phyloP scores from a whole-genome alignment of 2,329 filamentous ascomycete genomes.

The Onygenales sp. region DNA sequence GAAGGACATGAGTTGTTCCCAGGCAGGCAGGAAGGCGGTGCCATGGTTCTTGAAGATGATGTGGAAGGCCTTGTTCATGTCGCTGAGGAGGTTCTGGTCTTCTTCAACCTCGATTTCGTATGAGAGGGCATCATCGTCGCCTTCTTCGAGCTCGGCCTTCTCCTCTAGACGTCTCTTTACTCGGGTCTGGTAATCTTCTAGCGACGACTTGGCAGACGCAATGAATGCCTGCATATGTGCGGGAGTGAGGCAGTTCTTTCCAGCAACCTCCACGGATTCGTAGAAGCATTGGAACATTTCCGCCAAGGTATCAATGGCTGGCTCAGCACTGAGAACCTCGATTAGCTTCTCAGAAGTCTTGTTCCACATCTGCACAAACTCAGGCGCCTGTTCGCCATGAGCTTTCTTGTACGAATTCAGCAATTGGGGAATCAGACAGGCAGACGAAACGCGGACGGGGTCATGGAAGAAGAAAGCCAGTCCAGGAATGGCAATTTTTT shows the following conservation, averaged over 20 bases:
- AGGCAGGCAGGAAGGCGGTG: slow-evolving; percentile 70
- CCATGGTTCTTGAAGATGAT: slow-evolving; percentile 97
- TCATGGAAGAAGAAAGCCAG: slow-evolving; percentile 99
- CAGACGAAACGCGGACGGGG: slow-evolving; percentile 86
- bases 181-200: slow-evolving; percentile 87
- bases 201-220: slow-evolving; percentile 69
- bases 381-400: slow-evolving; percentile 68
- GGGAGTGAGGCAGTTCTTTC: slow-evolving; percentile 67
- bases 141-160: slow-evolving; percentile 72
- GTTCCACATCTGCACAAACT: slow-evolving; percentile 75
- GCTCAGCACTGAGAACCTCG: slow-evolving; percentile 86
- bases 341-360: slow-evolving; percentile 82
- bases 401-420: slow-evolving; percentile 90
- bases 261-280: slow-evolving; percentile 89
- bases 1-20: slow-evolving; percentile 75
- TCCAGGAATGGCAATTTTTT: slow-evolving; percentile 88
- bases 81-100: slow-evolving; percentile 88
- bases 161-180: slow-evolving; percentile 79
- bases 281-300: slow-evolving; percentile 99
- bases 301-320: slow-evolving; percentile 88
- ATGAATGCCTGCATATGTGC: slow-evolving; percentile 83
- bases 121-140: slow-evolving; percentile 82
- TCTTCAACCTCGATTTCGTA: slow-evolving; percentile 88
- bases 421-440: slow-evolving; percentile 87
- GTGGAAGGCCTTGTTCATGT: slow-evolving; percentile 99